Evolutionary conservation across 2,329 filamentous ascomycete genomes (phyloP).

Genomic region (Apiospora koreana): DNA sequence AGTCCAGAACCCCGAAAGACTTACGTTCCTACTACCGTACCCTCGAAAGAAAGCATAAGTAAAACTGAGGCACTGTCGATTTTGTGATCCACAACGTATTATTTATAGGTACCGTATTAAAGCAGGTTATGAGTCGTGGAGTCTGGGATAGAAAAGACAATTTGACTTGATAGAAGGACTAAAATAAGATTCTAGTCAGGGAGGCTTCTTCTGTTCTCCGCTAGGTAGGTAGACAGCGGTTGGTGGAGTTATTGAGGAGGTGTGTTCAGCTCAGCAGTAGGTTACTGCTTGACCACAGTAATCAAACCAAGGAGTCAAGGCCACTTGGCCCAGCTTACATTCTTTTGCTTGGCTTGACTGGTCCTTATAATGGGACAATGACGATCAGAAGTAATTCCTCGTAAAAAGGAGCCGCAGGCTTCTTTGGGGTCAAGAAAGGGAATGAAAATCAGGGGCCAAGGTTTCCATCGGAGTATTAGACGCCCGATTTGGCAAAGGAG

Average conservation of each 20-base stretch:
- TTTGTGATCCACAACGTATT: background rate
- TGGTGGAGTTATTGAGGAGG: background rate
- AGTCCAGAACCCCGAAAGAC: background rate
- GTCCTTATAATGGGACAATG: background rate
- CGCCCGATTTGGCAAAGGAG: background rate
- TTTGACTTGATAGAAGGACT: background rate
- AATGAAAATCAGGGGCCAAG: background rate
- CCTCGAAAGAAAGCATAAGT: background rate
- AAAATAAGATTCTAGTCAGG: constrained; percentile 1
- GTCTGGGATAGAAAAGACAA: background rate
- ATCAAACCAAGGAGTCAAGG: background rate
- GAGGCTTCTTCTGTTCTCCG: constrained; percentile 7
- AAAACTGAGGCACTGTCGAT: background rate
- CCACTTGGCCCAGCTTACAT: background rate
- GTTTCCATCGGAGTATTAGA: background rate
- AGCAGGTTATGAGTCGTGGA: background rate
- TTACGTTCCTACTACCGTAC: background rate
- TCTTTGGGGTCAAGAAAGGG: background rate
- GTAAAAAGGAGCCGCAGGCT: background rate
- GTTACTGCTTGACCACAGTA: background rate
- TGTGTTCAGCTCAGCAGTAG: background rate
- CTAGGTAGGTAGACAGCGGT: background rate
- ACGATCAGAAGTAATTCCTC: background rate
- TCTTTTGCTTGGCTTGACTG: background rate
- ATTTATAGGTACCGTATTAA: background rate